Conservation (phyloP, 805 yeast species). For the Starmerella etchellsii region DNA sequence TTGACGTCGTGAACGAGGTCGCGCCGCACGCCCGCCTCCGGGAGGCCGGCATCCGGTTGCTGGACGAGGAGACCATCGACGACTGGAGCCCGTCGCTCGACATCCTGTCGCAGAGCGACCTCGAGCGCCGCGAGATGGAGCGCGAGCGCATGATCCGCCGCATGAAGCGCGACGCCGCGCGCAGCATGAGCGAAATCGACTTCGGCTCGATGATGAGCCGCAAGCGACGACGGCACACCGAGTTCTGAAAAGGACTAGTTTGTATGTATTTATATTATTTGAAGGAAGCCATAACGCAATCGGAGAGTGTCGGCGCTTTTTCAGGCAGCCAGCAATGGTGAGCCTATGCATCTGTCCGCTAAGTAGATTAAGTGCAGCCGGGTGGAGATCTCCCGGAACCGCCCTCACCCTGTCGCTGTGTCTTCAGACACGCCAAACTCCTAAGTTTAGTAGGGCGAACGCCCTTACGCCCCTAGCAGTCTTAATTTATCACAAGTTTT, state of each 20-base stretch:
- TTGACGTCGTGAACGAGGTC: constrained; percentile 42
- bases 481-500: too few species aligned
- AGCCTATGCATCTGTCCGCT: too few species aligned
- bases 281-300: background rate
- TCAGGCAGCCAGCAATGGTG: too few species aligned
- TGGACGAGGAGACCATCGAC: constrained; percentile 63
- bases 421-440: too few species aligned
- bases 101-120: constrained; percentile 77
- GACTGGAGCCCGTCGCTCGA: constrained; percentile 84
- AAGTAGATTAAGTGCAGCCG: too few species aligned
- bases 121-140: constrained; percentile 89
- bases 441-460: too few species aligned
- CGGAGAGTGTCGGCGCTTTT: too few species aligned
- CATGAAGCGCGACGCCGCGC: constrained; percentile 78
- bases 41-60: constrained; percentile 57
- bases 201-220: constrained; percentile 27
- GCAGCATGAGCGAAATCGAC: constrained; percentile 46
- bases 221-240: constrained; percentile 23
- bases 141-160: constrained; percentile 84
- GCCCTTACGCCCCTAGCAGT: too few species aligned
- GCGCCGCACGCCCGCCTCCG: constrained; percentile 37
- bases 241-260: constrained; percentile 5
- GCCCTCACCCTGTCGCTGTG: too few species aligned
- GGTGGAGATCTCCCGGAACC: too few species aligned
- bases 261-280: background rate